A percentile compares a stretch with the other conserved stretches of the same genome.
Conservation (phyloP, 495 filamentous ascomycete species). For the Penicillium paradoxum region DNA sequence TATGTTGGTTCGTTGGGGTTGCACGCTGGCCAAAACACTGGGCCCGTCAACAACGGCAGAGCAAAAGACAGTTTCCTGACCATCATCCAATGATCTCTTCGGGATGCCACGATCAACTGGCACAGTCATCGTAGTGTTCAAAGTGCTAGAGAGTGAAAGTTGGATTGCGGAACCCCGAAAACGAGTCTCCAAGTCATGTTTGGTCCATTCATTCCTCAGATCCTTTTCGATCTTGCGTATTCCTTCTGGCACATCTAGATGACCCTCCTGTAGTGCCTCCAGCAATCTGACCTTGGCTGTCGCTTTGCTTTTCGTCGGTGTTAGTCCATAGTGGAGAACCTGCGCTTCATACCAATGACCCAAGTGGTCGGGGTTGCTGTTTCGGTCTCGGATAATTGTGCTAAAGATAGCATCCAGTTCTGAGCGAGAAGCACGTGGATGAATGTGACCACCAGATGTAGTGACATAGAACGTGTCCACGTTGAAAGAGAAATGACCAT, state of each 20-base stretch:
- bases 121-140: not conserved
- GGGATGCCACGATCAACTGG: not conserved
- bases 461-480: conserved; percentile 4
- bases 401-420: conserved; percentile 32
- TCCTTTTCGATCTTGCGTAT: conserved; percentile 43
- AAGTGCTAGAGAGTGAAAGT: not conserved
- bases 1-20: not conserved
- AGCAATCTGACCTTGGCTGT: conserved; percentile 51
- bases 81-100: not conserved
- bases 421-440: conserved; percentile 47
- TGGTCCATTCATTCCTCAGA: conserved; percentile 46
- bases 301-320: conserved; percentile 48
- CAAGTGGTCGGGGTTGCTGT: conserved; percentile 38
- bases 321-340: conserved; percentile 54
- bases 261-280: conserved; percentile 43
- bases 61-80: not conserved
- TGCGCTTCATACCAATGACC: conserved; percentile 57
- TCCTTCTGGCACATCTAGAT: conserved; percentile 38
- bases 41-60: not conserved
- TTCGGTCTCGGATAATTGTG: not conserved
- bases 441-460: conserved; percentile 9
- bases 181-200: not conserved
- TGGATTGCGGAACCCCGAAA: not conserved
- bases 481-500: not conserved
- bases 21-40: not conserved